These are phyloP conservation scores for Lasiosphaeria hispida DNA, from an alignment of 495 filamentous ascomycete species.

Conservation along the genomic window DNA sequence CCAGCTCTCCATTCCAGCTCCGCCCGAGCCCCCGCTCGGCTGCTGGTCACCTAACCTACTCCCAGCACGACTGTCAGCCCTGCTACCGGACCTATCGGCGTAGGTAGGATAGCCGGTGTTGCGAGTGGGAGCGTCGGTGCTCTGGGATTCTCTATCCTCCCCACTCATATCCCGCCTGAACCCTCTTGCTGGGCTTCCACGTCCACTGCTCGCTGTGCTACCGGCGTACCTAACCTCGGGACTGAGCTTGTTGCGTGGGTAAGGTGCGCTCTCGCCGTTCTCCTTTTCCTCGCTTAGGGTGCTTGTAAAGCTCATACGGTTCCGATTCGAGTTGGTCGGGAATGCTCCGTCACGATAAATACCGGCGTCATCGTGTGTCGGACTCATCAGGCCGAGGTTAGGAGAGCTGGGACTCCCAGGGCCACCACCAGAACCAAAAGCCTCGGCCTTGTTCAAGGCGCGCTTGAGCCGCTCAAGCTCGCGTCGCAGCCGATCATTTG, in stretches of 20 bases:
- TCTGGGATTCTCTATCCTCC: constrained; percentile 29
- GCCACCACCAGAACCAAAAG: constrained; percentile 38
- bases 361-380: constrained; percentile 46
- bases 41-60: constrained; percentile 38
- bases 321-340: constrained; percentile 31
- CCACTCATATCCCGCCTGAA: constrained; percentile 31
- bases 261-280: constrained; percentile 53
- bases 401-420: constrained; percentile 42
- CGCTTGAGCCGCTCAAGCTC: constrained; percentile 94
- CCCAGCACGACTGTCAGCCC: constrained; percentile 43
- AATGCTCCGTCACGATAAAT: constrained; percentile 57
- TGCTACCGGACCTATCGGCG: constrained; percentile 33
- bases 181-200: constrained; percentile 54
- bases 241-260: constrained; percentile 52
- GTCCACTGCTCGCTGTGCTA: constrained; percentile 50
- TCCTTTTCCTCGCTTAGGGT: constrained; percentile 83
- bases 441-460: constrained; percentile 55
- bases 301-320: constrained; percentile 66
- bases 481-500: constrained; percentile 74
- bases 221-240: constrained; percentile 49
- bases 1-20: constrained; percentile 84
- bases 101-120: constrained; percentile 23
- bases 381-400: constrained; percentile 36
- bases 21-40: constrained; percentile 34
- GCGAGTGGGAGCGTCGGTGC: constrained; percentile 19